phyloP scores from a whole-genome alignment of 2,329 filamentous ascomycete genomes.

The Aspergillus ibericus region DNA sequence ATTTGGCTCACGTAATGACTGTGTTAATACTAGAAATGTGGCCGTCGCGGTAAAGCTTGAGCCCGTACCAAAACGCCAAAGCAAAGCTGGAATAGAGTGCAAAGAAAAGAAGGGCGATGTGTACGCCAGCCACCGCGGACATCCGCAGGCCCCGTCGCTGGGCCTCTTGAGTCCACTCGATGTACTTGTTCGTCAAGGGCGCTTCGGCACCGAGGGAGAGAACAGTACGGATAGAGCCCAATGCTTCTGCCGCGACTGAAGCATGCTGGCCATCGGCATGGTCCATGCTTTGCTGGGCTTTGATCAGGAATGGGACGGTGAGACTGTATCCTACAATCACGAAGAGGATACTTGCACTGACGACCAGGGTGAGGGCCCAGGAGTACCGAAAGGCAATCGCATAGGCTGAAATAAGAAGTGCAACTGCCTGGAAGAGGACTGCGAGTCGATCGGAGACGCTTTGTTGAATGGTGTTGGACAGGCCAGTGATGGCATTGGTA shows the following conservation, averaged over 20 bases:
- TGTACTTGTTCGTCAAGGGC: slow-evolving; percentile 38
- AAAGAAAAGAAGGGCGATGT: slow-evolving; percentile 37
- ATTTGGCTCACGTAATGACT: slow-evolving; percentile 33
- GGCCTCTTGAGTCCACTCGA: slow-evolving; percentile 37
- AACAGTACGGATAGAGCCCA: slow-evolving; percentile 45
- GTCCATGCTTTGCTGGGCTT: slow-evolving; percentile 32
- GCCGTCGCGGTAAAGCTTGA: slow-evolving; percentile 34
- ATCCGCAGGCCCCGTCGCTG: slow-evolving; percentile 30
- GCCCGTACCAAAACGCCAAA: slow-evolving; percentile 39
- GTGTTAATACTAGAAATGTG: slow-evolving; percentile 35
- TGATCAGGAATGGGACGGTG: slow-evolving; percentile 34
- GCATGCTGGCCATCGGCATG: slow-evolving; percentile 39
- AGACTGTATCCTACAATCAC: slow-evolving; percentile 36
- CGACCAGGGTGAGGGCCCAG: slow-evolving; percentile 53
- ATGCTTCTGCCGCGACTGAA: slow-evolving; percentile 42
- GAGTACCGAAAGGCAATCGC: slow-evolving; percentile 54
- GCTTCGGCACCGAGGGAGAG: slow-evolving; percentile 45
- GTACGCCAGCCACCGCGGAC: slow-evolving; percentile 28
- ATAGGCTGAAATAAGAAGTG: slow-evolving; percentile 47
- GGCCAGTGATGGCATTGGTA: slow-evolving; percentile 53
- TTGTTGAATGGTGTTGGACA: slow-evolving; percentile 54
- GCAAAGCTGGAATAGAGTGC: slow-evolving; percentile 38
- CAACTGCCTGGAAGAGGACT: slow-evolving; percentile 42
- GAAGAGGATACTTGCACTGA: slow-evolving; percentile 48
- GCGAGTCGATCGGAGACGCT: slow-evolving; percentile 57